These are phyloP conservation scores for Rhizoctonia solani DNA, from an alignment of 1,284 basidiomycete genomes.

Conservation along the genomic window DNA sequence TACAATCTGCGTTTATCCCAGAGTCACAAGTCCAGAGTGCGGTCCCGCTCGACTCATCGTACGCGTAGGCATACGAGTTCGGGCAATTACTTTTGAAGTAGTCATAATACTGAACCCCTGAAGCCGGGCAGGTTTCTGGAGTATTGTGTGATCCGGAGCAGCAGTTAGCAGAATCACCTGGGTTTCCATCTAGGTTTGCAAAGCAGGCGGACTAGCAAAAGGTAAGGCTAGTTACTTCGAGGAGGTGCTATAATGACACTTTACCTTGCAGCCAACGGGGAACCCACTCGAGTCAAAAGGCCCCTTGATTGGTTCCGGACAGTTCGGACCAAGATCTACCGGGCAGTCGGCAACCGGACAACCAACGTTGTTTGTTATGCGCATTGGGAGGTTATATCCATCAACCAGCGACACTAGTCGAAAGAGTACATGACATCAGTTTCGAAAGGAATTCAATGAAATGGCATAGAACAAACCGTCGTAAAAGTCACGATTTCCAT, in stretches of 20 bases:
- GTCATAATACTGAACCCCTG: constrained; percentile 52
- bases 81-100: constrained; percentile 63
- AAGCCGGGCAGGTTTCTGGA: constrained; percentile 47
- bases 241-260: constrained; percentile 56
- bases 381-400: constrained; percentile 63
- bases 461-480: constrained; percentile 49
- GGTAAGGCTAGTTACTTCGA: constrained; percentile 51
- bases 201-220: constrained; percentile 51
- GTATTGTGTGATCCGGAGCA: constrained; percentile 58
- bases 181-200: constrained; percentile 58
- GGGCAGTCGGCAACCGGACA: constrained; percentile 57
- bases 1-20: constrained; percentile 50
- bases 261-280: constrained; percentile 60
- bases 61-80: constrained; percentile 61
- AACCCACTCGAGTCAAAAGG: constrained; percentile 54
- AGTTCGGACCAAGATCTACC: constrained; percentile 54
- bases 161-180: constrained; percentile 56
- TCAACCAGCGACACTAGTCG: constrained; percentile 59
- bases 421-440: background rate
- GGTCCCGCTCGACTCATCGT: constrained; percentile 57
- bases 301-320: constrained; percentile 57
- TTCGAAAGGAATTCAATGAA: background rate
- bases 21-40: constrained; percentile 58
- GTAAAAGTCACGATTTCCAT: constrained; percentile 52
- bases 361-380: constrained; percentile 57